A percentile compares a stretch with the other conserved stretches of the same genome.
Conservation (phyloP, 129 eudicot species). For the Lactuca sativa region DNA sequence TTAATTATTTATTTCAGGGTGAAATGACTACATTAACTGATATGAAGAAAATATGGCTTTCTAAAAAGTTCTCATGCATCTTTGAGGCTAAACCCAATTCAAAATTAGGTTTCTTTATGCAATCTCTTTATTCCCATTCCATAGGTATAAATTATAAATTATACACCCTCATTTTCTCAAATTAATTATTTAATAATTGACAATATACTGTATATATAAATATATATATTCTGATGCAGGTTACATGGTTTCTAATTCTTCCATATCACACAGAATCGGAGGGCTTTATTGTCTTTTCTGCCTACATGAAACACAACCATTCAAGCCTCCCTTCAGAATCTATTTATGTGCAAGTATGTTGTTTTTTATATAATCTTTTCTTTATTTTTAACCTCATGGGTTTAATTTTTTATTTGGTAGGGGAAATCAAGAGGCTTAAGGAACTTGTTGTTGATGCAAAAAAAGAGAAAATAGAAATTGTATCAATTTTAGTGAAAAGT, state of each 20-base stretch:
- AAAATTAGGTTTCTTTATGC: slow-evolving; percentile 68
- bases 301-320: slow-evolving; percentile 82
- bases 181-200: neutral
- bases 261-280: slow-evolving; percentile 62
- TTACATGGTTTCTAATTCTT: slow-evolving; percentile 48
- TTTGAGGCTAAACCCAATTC: slow-evolving; percentile 67
- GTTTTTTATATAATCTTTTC: neutral
- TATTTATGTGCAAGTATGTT: slow-evolving; percentile 70
- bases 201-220: no score
- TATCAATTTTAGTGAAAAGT: slow-evolving; percentile 48
- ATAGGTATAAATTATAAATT: slow-evolving; percentile 43
- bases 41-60: slow-evolving; percentile 71
- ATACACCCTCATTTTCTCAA: neutral
- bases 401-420: slow-evolving; percentile 37
- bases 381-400: no score
- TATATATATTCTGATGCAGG: slow-evolving; percentile 45
- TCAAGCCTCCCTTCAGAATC: slow-evolving; percentile 78
- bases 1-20: slow-evolving; percentile 30
- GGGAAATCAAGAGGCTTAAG: slow-evolving; percentile 58
- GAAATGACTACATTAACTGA: slow-evolving; percentile 49
- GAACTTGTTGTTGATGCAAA: slow-evolving; percentile 62
- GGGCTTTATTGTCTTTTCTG: slow-evolving; percentile 87
- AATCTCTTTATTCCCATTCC: slow-evolving; percentile 65
- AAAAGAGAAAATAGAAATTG: slow-evolving; percentile 46
- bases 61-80: slow-evolving; percentile 64